Base-by-base conservation (phyloP, 2,329 filamentous ascomycete species). In the Fusarium nodosum region DNA sequence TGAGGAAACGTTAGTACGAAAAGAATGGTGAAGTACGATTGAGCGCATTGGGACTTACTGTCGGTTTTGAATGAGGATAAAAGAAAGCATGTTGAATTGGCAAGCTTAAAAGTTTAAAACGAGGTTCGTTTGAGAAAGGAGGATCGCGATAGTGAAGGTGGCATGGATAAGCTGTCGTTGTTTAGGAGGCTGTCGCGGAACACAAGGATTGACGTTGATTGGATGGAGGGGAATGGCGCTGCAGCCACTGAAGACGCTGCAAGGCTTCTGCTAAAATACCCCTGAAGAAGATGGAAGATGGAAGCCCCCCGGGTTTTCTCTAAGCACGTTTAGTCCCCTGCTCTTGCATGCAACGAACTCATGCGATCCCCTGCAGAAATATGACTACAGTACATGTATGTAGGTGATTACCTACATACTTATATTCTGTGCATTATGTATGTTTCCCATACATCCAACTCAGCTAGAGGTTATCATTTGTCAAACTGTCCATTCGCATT, bases 1-100 rank as follows among this genome's bases (percentile, higher is more conserved):
- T 97, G 72, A 39, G 55, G 38, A 33, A 33, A 50, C 30, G 30
- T 62, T 53, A 57, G 54, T 55, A 56, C 18, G 20, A 30, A 9
- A 20, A 30, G 34, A 16, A 9, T 13, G 28, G n/a, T 34, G 7
- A 38, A 9, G 26, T 20, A 12, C 24, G 7, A 3, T 3, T 20
- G 18, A 11, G 2, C 4, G 38, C 5, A 16, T 5, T 18, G 13
- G 16, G n/a, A 72, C 79, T 56, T 81, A 95, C 92, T 97, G 93
- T 73, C 93, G 89, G 79, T 97, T 97, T 78, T 97, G 93, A 58
- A 97, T 94, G 69, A 97, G 84, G 72, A 97, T 95, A 77, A 97
- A 97, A 56, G 93, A 97, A 74, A 97, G 88, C 79, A 96, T 86
- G 39, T 56, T 59, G 55, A 30, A 47, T 56, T 47, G 31, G 58